Evolutionary conservation across 2,329 filamentous ascomycete species (phyloP), one percentile per base, ranked within the genome.

Genomic region (Diaporthe sp.): DNA sequence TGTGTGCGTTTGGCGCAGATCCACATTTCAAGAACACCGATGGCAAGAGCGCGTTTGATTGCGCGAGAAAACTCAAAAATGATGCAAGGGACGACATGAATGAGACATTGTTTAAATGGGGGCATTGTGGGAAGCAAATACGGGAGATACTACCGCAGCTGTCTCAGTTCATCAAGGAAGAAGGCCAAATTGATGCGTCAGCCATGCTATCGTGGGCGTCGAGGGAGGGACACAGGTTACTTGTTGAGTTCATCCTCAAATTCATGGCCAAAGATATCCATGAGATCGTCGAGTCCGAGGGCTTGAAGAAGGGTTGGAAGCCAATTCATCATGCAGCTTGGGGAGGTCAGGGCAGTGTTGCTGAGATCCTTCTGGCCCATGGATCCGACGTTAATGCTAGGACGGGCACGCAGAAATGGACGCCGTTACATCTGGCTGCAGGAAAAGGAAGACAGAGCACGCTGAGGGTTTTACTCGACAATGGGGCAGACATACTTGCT

Each of bases 1-100:
- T 68, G 31, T 68, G 62, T 53, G 62, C 44, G 2, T 39, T 68
- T 28, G 19, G 62, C 8, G 62, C 62, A 37, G 62, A 68, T 39
- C 31, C 62, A 2, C 8, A 15, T 6, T 19, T 28, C 62, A 53
- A 37, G 31, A 28, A 68, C 19, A 37, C 15, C 9, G 3, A 39
- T 17, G 62, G 62, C 4, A n/a, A 68, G 3, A 9, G 53, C 8
- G 62, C 62, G 7, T 51, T 68, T 17, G 7, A 39, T n/a, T 39
- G 1, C 2, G 22, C 31, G 0, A 25, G 17, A 28, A 4, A 10
- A n/a, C 31, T 68, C 0, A 31, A 37, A 1, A 1, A 5, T 1
- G 4, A 17, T 9, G 10, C 15, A 1, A 22, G 28, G 2, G 22
- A 3, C 2, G 12, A 37, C 3, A 37, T 68, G 22, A 22, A 6